Evolutionary conservation across 371 early-diverging fungal species (phyloP), one percentile per base, ranked within the genome.

Genomic region (Blakeslea trispora): DNA sequence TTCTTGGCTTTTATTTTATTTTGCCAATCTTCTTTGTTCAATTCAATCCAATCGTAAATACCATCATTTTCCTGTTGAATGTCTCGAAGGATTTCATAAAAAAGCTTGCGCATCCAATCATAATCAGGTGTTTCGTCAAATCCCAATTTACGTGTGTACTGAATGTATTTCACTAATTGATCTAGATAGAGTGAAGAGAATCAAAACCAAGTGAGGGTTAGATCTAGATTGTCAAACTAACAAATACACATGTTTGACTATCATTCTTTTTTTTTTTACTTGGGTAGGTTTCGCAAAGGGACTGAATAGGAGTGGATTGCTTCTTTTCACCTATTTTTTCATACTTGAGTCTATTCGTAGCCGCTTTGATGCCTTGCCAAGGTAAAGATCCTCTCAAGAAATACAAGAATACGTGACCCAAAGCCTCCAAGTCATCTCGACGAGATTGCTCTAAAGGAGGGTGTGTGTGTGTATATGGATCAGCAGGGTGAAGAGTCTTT

Each of bases 371-470:
- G 3, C 91, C 91, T 69, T 95, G 95, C 97, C 97, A 97, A 0
- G 97, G 97, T 19, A 97, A 76, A n/a, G 79, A 76, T 17, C 95
- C 95, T 51, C 91, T 85, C 45, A 91, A 59, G 56, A 97, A 94
- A 81, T 96, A 97, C 74, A 96, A 81, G 31, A 97, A 85, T 17
- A 94, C 95, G 70, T 95, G 94, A 11, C 93, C 95, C 43, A 97
- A 81, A 17, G 93, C 84, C 67, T 97, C 96, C 24, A 97, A 71
- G 71, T 97, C 97, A 72, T 97, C 97, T 54, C 96, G 82, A 53
- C 96, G 87, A 13, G 92, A 90, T 75, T 94, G 94, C 65, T 97
- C 96, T 70, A n/a, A n/a, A n/a, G n/a, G n/a, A n/a, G n/a, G n/a
- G n/a, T n/a, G n/a, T n/a, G n/a, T n/a, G n/a, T n/a, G n/a, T n/a